Percentiles rank a stretch among this genome's conserved stretches.
Evolutionary conservation across 2,329 filamentous ascomycete species (phyloP).

Genomic region (Aspergillus caelatus): DNA sequence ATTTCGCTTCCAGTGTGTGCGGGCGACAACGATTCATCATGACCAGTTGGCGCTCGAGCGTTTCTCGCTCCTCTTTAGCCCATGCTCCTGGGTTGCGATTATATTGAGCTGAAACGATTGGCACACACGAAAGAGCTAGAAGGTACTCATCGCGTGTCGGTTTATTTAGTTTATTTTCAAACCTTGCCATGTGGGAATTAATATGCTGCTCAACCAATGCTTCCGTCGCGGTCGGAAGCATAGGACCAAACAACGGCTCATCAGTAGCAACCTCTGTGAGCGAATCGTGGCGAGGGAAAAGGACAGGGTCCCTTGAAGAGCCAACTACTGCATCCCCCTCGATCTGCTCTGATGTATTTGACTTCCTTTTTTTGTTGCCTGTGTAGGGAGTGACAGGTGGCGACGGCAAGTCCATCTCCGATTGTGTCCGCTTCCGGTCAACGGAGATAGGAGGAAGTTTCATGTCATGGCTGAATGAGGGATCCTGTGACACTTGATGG

Average conservation of each 20-base stretch:
- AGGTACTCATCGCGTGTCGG: slow-evolving; percentile 49
- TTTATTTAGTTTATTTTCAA: slow-evolving; percentile 44
- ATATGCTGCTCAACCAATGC: slow-evolving; percentile 47
- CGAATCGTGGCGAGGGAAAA: slow-evolving; percentile 45
- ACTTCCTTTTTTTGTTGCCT: slow-evolving; percentile 43
- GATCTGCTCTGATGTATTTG: slow-evolving; percentile 36
- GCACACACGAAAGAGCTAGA: slow-evolving; percentile 47
- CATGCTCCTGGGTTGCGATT: slow-evolving; percentile 49
- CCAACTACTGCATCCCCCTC: slow-evolving; percentile 30
- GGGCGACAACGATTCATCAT: slow-evolving; percentile 45
- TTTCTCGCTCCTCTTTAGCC: slow-evolving; percentile 46
- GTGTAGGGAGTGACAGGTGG: slow-evolving; percentile 50
- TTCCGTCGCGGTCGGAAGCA: slow-evolving; percentile 36
- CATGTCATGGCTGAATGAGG: slow-evolving; percentile 32
- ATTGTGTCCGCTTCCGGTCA: slow-evolving; percentile 45
- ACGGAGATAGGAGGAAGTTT: slow-evolving; percentile 46
- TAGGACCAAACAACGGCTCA: slow-evolving; percentile 45
- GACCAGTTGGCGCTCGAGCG: slow-evolving; percentile 43
- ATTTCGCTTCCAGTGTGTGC: slow-evolving; percentile 30
- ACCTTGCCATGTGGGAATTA: slow-evolving; percentile 44
- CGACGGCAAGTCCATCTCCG: slow-evolving; percentile 48
- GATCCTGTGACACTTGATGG: slow-evolving; percentile 32
- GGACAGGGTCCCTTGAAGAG: slow-evolving; percentile 42
- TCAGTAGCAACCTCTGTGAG: slow-evolving; percentile 37
- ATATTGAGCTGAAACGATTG: slow-evolving; percentile 45